These are phyloP conservation scores for Stemphylium lycopersici DNA, from an alignment of 2,329 filamentous ascomycete genomes.

Conservation along the genomic window DNA sequence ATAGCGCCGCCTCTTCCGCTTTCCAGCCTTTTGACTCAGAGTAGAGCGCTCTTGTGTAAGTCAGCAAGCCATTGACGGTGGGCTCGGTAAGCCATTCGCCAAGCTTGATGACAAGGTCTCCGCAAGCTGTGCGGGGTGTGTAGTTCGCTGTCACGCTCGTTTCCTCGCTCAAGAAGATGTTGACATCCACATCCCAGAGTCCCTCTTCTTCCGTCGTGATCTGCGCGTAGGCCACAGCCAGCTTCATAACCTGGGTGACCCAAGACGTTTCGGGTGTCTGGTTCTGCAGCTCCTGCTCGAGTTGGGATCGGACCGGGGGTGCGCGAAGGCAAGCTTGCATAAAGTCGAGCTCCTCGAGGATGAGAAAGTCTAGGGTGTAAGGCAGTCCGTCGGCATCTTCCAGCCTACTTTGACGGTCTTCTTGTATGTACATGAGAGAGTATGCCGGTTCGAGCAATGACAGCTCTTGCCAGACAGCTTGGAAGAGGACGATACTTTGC, in stretches of 20 bases:
- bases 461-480: conserved; percentile 87
- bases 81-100: conserved; percentile 84
- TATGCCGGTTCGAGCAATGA: conserved; percentile 74
- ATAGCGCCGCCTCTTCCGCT: conserved; percentile 80
- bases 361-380: conserved; percentile 90
- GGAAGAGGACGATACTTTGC: conserved; percentile 83
- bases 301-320: conserved; percentile 83
- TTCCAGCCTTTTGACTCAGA: conserved; percentile 63
- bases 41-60: conserved; percentile 78
- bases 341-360: conserved; percentile 93
- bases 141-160: conserved; percentile 95
- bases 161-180: conserved; percentile 93
- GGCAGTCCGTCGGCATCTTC: conserved; percentile 92
- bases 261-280: conserved; percentile 67
- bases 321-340: conserved; percentile 90
- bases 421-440: conserved; percentile 81
- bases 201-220: conserved; percentile 93
- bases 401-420: conserved; percentile 83
- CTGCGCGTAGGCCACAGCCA: conserved; percentile 83
- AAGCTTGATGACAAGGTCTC: conserved; percentile 89
- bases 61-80: conserved; percentile 78
- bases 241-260: conserved; percentile 86
- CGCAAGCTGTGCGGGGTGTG: conserved; percentile 89
- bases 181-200: conserved; percentile 95
- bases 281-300: conserved; percentile 75